phyloP scores from a whole-genome alignment of 495 filamentous ascomycete genomes.

The Podospora sp. region DNA sequence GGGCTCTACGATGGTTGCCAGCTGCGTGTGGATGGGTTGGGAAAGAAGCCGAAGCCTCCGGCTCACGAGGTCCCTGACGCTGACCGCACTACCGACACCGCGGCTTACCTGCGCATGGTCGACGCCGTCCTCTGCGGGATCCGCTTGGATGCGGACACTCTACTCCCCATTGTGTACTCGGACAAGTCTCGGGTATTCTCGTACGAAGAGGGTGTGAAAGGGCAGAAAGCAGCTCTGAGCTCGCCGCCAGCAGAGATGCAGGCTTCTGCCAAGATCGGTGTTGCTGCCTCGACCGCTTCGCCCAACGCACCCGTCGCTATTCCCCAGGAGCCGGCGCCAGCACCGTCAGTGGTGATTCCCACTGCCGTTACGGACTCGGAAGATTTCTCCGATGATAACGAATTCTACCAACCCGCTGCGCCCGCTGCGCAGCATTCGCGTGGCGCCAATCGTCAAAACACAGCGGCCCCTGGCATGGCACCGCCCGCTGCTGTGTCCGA shows the following conservation, averaged over 20 bases:
- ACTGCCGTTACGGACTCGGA: conserved; percentile 25
- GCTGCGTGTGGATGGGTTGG: conserved; percentile 32
- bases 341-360: background rate
- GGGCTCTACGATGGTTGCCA: conserved; percentile 34
- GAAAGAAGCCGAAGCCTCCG: conserved; percentile 29
- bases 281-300: background rate
- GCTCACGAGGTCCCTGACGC: conserved; percentile 27
- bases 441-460: background rate
- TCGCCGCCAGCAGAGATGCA: background rate
- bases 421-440: background rate
- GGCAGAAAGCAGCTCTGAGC: background rate
- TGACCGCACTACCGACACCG: conserved; percentile 25
- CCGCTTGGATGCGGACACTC: conserved; percentile 26
- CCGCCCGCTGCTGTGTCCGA: conserved; percentile 22
- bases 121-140: conserved; percentile 31
- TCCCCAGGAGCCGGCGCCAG: background rate
- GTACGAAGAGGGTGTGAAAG: conserved; percentile 31
- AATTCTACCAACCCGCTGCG: conserved; percentile 26
- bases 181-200: conserved; percentile 23
- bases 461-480: background rate
- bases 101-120: conserved; percentile 27
- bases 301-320: background rate
- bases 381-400: conserved; percentile 32
- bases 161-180: conserved; percentile 28
- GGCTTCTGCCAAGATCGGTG: background rate